Evolutionary conservation across 768 basidiomycete species (phyloP).

Genomic region (Trametes coccinea): DNA sequence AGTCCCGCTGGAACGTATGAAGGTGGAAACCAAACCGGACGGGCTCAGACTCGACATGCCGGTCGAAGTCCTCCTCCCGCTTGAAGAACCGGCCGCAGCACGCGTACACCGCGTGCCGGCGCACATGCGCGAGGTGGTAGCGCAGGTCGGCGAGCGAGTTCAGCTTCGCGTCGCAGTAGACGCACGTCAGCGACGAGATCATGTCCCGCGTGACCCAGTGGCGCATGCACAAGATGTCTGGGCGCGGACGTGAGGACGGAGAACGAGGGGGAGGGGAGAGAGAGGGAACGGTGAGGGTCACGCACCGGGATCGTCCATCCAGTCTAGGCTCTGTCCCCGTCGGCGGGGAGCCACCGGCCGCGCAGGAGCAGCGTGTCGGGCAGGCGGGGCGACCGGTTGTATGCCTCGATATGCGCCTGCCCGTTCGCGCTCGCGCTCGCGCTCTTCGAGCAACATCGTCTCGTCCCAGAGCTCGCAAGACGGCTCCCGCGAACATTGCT

Average conservation of each 20-base stretch:
- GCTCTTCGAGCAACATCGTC: slow-evolving; percentile 36
- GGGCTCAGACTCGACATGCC: slow-evolving; percentile 13
- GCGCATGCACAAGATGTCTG: slow-evolving; percentile 21
- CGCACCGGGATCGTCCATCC: slow-evolving; percentile 27
- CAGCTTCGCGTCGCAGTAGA: slow-evolving; percentile 29
- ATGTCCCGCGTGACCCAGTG: slow-evolving; percentile 29
- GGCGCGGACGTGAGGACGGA: not conserved
- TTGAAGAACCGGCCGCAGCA: slow-evolving; percentile 34
- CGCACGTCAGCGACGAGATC: slow-evolving; percentile 28
- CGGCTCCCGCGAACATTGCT: slow-evolving; percentile 34
- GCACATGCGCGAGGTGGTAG: slow-evolving; percentile 28
- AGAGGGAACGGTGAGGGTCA: not conserved
- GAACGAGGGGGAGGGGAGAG: too few species aligned
- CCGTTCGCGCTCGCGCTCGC: slow-evolving; percentile 30
- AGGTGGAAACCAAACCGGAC: slow-evolving; percentile 3
- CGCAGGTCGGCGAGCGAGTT: slow-evolving; percentile 30
- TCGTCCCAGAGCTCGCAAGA: slow-evolving; percentile 43
- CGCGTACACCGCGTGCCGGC: slow-evolving; percentile 28
- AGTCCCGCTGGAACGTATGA: not conserved
- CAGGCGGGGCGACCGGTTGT: too few species aligned
- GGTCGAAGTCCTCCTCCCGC: slow-evolving; percentile 25
- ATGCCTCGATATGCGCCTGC: too few species aligned
- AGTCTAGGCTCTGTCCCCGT: slow-evolving; percentile 10
- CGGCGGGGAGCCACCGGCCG: not conserved
- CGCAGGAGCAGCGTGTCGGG: slow-evolving; percentile 2